These are phyloP conservation scores for Iberis pinnata DNA, from an alignment of 345 rosid species.

Conservation along the genomic window DNA sequence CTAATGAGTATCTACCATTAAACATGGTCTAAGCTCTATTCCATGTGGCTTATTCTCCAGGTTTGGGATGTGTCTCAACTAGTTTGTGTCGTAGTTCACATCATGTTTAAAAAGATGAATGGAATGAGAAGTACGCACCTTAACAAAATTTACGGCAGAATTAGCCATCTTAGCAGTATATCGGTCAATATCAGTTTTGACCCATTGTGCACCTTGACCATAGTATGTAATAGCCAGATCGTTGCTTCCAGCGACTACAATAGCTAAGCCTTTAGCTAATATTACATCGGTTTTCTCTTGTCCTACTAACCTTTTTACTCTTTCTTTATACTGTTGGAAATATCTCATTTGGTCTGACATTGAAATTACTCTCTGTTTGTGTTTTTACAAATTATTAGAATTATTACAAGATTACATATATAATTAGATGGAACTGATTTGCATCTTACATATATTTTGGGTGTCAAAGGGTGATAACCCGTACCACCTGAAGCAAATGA, in stretches of 20 bases:
- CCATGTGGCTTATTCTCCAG: too few relatives aligned
- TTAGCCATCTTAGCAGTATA: constrained; percentile 8
- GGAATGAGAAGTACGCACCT: too few relatives aligned
- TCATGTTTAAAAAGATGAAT: too few relatives aligned
- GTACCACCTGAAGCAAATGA: constrained; percentile 62
- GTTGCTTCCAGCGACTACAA: constrained; percentile 8
- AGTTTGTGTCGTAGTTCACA: too few relatives aligned
- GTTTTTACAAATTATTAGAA: not conserved
- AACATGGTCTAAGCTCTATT: too few relatives aligned
- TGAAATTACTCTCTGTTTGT: constrained; percentile 29
- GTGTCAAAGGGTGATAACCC: constrained; percentile 52
- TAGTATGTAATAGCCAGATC: constrained; percentile 6
- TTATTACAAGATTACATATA: too few relatives aligned
- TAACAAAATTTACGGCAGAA: not conserved
- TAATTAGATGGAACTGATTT: not conserved
- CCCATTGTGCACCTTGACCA: constrained; percentile 9
- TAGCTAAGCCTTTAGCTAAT: constrained; percentile 14
- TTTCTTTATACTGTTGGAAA: constrained; percentile 32
- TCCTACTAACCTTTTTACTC: constrained; percentile 28
- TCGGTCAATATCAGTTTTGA: not conserved
- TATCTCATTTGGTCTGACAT: constrained; percentile 32
- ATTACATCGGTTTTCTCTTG: constrained; percentile 18
- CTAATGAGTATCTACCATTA: too few relatives aligned
- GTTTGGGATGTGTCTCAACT: too few relatives aligned
- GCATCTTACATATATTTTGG: constrained; percentile 33